Percentiles rank a stretch among this genome's conserved stretches.
Conservation (phyloP, 805 yeast genomes). For the Wickerhamiella sorbophila region DNA sequence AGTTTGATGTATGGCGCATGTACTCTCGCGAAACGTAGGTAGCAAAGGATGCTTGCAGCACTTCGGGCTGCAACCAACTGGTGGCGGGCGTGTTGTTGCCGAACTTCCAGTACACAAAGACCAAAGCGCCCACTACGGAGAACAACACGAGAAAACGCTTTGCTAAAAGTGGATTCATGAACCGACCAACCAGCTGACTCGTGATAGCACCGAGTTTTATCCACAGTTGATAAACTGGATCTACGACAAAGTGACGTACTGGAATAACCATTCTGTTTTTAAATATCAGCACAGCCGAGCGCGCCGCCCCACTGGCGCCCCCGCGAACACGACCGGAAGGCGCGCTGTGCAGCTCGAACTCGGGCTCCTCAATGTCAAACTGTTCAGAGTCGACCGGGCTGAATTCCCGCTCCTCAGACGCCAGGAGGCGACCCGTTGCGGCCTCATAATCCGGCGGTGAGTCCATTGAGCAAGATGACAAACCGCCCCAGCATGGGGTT, state of each 20-base stretch:
- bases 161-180: constrained; percentile 81
- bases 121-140: constrained; percentile 44
- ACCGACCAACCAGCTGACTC: constrained; percentile 43
- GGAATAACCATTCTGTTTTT: constrained; percentile 25
- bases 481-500: constrained; percentile 2
- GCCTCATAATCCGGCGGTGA: constrained; percentile 6
- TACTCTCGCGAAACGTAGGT: constrained; percentile 40
- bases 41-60: constrained; percentile 36
- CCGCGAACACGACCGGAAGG: constrained; percentile 1
- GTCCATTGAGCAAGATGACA: constrained; percentile 3
- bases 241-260: constrained; percentile 29
- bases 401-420: constrained; percentile 1
- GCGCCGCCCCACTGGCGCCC: constrained; percentile 1
- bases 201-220: constrained; percentile 27
- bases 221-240: constrained; percentile 34
- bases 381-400: constrained; percentile 22
- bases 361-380: constrained; percentile 34
- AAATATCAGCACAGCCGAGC: constrained; percentile 9
- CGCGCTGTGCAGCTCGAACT: no score
- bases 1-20: constrained; percentile 54
- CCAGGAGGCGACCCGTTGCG: not conserved
- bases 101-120: constrained; percentile 39
- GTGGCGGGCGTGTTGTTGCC: constrained; percentile 20
- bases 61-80: constrained; percentile 43
- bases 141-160: constrained; percentile 62